These are phyloP conservation scores for Claviceps arundinis DNA, from an alignment of 2,329 filamentous ascomycete genomes.

Conservation along the genomic window DNA sequence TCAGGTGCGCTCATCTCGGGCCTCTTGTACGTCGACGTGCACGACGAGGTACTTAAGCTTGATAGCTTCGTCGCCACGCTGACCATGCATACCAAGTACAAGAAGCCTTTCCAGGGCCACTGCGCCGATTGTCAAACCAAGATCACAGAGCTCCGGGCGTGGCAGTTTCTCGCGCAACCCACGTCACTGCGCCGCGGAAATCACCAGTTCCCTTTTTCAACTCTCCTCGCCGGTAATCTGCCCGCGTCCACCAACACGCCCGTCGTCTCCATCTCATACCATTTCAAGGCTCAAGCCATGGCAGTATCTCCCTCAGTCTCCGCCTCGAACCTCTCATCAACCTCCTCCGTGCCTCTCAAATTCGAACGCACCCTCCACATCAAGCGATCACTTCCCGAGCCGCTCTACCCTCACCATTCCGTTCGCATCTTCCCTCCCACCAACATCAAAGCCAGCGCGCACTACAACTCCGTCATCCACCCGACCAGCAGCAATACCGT, in stretches of 20 bases:
- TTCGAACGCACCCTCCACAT: constrained; percentile 58
- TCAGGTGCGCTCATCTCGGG: constrained; percentile 78
- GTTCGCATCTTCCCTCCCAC: constrained; percentile 94
- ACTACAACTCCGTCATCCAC: constrained; percentile 72
- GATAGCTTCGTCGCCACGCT: constrained; percentile 63
- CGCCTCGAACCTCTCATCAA: background rate
- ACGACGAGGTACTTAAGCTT: constrained; percentile 52
- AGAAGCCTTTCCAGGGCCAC: constrained; percentile 67
- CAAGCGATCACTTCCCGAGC: constrained; percentile 60
- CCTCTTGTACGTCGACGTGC: constrained; percentile 61
- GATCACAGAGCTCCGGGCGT: constrained; percentile 61
- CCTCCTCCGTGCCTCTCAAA: constrained; percentile 31
- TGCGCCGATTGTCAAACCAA: constrained; percentile 66
- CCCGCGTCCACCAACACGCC: constrained; percentile 68
- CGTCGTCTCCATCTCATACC: constrained; percentile 64
- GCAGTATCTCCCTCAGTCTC: constrained; percentile 31
- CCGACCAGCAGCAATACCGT: constrained; percentile 74
- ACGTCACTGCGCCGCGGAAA: constrained; percentile 36
- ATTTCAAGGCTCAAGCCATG: constrained; percentile 55
- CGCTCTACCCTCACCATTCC: constrained; percentile 73
- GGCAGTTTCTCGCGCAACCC: constrained; percentile 57
- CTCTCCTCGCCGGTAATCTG: constrained; percentile 72
- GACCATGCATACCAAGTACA: constrained; percentile 57
- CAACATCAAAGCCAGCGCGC: constrained; percentile 75
- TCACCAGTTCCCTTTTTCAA: constrained; percentile 81